Base-by-base conservation (phyloP, 495 filamentous ascomycete species). In the Aspergillus heteromorphus region DNA sequence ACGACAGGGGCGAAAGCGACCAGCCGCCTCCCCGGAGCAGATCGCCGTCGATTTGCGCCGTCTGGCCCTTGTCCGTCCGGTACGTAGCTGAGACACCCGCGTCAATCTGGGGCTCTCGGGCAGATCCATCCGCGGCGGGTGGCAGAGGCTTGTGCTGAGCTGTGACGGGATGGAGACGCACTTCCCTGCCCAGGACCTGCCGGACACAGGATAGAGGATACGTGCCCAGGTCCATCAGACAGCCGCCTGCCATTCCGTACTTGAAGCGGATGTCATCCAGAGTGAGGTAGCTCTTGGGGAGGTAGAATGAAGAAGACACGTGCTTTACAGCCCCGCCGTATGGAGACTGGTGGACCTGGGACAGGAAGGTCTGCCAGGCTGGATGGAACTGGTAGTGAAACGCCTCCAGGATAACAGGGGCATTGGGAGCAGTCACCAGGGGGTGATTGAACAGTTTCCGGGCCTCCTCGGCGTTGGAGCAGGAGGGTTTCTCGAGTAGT, bases 341-440 rank as follows among this genome's bases (percentile, higher is more conserved):
- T 17, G 40, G 41, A 43, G 40, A 1, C 53, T 63, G 55, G 38
- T 74, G 72, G 20, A 83, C 59, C 10, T 69, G 62, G 0, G 73
- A 60, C 8, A 77, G 68, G 55, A 83, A 83, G 0, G 54, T 53
- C 16, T 71, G 62, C 75, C 76, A 83, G 6, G 77, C 69, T 2
- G 82, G 83, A 45, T 83, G 77, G 60, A 85, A 87, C 13, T 68
- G 64, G 53, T 68, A 70, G 61, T 84, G 82, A 42, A 82, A 75
- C 6, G 83, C 83, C 64, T 88, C 85, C 2, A 87, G 71, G 0
- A 86, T 58, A 9, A 87, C 73, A 6, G 66, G 64, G 0, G 63
- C 68, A 25, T 55, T 45, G 0, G 54, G 23, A 0, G 56, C 52
- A 40, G 45, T 64, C n/a, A 78, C 48, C 14, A 62, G n/a, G 2